Conservation (phyloP, 73 alveolate species). For the Symbiodinium pilosum region DNA sequence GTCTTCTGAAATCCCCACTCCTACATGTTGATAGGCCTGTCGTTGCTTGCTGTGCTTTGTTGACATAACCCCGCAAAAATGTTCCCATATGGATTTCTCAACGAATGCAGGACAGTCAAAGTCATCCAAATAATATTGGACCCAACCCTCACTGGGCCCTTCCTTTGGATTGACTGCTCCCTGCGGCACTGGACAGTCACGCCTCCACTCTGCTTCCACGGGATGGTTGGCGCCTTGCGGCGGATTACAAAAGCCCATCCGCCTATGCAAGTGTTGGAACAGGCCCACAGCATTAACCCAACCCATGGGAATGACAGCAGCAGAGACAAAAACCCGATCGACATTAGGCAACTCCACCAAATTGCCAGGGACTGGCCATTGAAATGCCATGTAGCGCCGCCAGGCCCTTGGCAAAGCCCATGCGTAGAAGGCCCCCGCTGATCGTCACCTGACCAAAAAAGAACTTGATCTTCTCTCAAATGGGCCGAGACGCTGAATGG, state of each 20-base stretch:
- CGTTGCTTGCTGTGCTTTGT: background rate
- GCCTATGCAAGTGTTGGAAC: constrained; percentile 37
- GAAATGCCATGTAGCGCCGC: background rate
- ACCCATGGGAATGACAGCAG: constrained; percentile 34
- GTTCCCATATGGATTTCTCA: background rate
- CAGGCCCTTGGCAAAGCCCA: background rate
- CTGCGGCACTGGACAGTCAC: background rate
- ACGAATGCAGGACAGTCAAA: background rate
- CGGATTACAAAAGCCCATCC: background rate
- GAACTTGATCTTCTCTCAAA: background rate
- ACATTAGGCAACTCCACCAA: background rate
- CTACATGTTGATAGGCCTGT: background rate
- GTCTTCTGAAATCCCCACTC: background rate
- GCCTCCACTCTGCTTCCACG: background rate
- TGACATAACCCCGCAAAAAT: background rate
- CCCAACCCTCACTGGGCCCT: background rate
- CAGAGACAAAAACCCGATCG: background rate
- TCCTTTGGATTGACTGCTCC: no score
- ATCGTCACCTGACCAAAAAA: constrained; percentile 28
- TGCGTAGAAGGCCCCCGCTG: constrained; percentile 12
- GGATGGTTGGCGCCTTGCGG: background rate
- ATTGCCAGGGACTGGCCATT: background rate
- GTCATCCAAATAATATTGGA: constrained; percentile 10
- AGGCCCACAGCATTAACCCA: constrained; percentile 11
- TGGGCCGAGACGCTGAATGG: background rate